Percentiles rank a stretch among this genome's conserved stretches.
Conservation (phyloP, 2,329 filamentous ascomycete genomes). For the Botryosphaeria dothidea region DNA sequence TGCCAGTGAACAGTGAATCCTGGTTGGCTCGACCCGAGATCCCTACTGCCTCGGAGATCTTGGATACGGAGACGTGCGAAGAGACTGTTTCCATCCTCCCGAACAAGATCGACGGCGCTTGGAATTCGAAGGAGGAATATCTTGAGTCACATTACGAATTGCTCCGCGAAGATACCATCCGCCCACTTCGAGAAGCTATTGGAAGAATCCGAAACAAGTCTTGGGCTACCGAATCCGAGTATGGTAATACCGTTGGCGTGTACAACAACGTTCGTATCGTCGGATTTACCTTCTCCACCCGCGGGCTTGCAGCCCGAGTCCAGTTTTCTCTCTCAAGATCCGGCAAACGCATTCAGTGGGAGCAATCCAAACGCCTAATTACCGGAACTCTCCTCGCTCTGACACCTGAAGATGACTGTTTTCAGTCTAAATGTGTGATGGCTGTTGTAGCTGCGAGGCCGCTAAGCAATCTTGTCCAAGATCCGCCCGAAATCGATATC, state of each 20-base stretch:
- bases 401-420: conserved; percentile 59
- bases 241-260: conserved; percentile 35
- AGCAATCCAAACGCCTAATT: conserved; percentile 59
- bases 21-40: conserved; percentile 50
- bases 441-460: conserved; percentile 73
- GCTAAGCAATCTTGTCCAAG: conserved; percentile 61
- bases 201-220: conserved; percentile 55
- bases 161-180: conserved; percentile 71
- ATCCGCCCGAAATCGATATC: conserved; percentile 73
- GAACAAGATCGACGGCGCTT: conserved; percentile 50
- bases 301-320: conserved; percentile 67
- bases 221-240: conserved; percentile 57
- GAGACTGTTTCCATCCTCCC: conserved; percentile 19
- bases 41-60: conserved; percentile 56
- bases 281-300: conserved; percentile 57
- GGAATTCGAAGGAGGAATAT: conserved; percentile 64
- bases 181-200: conserved; percentile 69
- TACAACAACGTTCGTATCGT: conserved; percentile 31
- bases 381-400: conserved; percentile 58
- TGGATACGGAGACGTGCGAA: conserved; percentile 28
- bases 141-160: conserved; percentile 74
- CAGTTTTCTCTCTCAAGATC: conserved; percentile 69
- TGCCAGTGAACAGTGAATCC: not conserved
- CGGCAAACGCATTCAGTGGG: conserved; percentile 68
- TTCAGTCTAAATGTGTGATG: conserved; percentile 65